Evolutionary conservation across 345 rosid species (phyloP), one percentile per base, ranked within the genome.

Genomic region (Corchorus capsularis): DNA sequence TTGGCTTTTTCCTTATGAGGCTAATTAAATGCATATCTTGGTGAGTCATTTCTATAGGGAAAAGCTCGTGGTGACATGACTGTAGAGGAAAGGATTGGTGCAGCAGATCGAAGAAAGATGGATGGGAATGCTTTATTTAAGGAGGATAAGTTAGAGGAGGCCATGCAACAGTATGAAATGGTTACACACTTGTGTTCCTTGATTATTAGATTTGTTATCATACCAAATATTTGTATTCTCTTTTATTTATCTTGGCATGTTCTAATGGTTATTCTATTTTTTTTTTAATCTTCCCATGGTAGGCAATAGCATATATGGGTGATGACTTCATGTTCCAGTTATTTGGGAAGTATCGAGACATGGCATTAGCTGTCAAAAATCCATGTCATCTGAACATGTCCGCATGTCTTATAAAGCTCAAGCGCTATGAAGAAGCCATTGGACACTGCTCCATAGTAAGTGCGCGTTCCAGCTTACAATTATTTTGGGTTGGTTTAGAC

Each of bases 111-210:
- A 83, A 84, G 98, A 82, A 95, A 92, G 84, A 93, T 88, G 97
- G 97, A 95, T 69, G 98, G 99, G 68, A 95, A 95, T 86, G 77
- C 84, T 63, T 82, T 93, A 19, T 95, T 87, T 72, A 90, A 88
- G 80, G 97, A 88, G 53, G 96, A 86, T 41, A 92, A 93, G 84
- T 79, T 92, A 52, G 98, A 93, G 84, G 98, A 93, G 86, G 99
- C 99, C 78, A 89, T 92, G 91, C 98, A 91, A 75, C 98, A 95
- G 77, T 95, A 95, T 92, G 99, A 95, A 87, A 95, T 93, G 98
- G 99, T 93, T 82, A 84, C 49, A 20, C 67, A 70, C 83, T 79
- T 60, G 5, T 64, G 61, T 76, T 80, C 85, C 82, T 78, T 79
- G 46, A 61, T 32, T 67, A 14, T 57, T 72, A 3, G 57, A 20